Percentiles rank a stretch among this genome's conserved stretches.
Evolutionary conservation across 1,139 yeast genomes (phyloP).

Genomic region (Protomyces lactucae-debilis): DNA sequence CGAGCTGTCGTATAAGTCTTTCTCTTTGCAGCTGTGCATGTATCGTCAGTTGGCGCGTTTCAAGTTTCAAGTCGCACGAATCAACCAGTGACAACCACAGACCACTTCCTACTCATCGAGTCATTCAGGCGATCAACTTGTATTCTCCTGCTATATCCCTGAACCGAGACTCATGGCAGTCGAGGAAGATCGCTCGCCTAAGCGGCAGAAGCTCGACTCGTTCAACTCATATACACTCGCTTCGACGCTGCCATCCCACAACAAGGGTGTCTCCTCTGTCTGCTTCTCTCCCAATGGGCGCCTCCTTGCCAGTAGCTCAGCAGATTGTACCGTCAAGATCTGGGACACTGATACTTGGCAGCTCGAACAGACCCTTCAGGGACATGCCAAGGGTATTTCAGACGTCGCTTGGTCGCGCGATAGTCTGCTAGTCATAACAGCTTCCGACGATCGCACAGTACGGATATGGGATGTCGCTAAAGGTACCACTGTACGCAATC

Average conservation of each 20-base stretch:
- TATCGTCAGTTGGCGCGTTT: too few species aligned
- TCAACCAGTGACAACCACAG: too few species aligned
- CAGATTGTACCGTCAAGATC: slow-evolving; percentile 46
- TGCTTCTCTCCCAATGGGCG: slow-evolving; percentile 64
- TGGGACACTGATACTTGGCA: slow-evolving; percentile 41
- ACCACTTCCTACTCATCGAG: too few species aligned
- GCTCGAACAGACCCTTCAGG: slow-evolving; percentile 46
- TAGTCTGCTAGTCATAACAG: slow-evolving; percentile 69
- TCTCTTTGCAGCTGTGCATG: too few species aligned
- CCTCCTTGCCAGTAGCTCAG: slow-evolving; percentile 49
- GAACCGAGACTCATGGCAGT: not conserved
- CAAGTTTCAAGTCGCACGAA: too few species aligned
- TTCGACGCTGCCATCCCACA: slow-evolving; percentile 34
- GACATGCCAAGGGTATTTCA: slow-evolving; percentile 67
- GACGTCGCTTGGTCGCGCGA: slow-evolving; percentile 74
- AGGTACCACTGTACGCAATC: slow-evolving; percentile 52
- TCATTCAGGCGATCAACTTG: too few species aligned
- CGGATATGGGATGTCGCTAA: slow-evolving; percentile 62
- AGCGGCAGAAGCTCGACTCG: not conserved
- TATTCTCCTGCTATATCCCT: too few species aligned
- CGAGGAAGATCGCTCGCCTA: not conserved
- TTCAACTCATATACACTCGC: slow-evolving; percentile 3
- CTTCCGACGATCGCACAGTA: slow-evolving; percentile 79
- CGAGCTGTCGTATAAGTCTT: not conserved
- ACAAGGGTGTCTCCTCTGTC: slow-evolving; percentile 44